Percentiles rank a stretch among this genome's conserved stretches.
phyloP scores from a whole-genome alignment of 1,284 basidiomycete genomes.

The Flammula alnicola region DNA sequence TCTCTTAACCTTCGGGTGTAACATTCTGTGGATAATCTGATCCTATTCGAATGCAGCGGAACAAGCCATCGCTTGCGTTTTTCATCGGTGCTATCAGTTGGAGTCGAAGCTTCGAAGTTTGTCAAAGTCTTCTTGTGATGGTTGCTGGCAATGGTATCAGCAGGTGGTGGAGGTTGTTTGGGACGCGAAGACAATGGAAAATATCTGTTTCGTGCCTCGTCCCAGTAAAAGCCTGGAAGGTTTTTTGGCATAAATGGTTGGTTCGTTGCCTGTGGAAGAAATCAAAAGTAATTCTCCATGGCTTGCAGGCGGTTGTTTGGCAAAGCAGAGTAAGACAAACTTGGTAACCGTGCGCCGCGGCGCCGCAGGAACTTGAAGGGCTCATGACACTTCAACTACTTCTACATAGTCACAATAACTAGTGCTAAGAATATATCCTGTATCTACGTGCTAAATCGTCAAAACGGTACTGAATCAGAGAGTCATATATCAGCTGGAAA shows the following conservation, averaged over 20 bases:
- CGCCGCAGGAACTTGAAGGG: no score
- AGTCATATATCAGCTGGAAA: no score
- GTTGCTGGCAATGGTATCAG: slow-evolving; percentile 7
- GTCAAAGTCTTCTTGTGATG: background rate
- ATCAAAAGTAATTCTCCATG: no score
- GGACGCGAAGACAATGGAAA: slow-evolving; percentile 52
- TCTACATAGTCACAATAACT: no score
- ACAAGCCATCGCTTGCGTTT: slow-evolving; percentile 20
- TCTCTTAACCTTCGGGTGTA: slow-evolving; percentile 11
- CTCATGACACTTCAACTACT: no score
- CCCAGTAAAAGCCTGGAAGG: slow-evolving; percentile 60
- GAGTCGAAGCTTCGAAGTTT: background rate
- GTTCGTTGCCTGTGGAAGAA: no score
- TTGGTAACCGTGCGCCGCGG: no score
- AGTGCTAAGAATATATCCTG: no score
- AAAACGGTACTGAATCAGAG: no score
- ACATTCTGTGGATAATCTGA: slow-evolving; percentile 9
- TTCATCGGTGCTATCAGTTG: background rate
- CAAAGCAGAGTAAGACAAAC: no score
- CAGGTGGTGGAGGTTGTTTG: slow-evolving; percentile 21
- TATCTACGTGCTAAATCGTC: no score
- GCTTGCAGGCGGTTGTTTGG: no score
- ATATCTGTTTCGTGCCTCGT: slow-evolving; percentile 52
- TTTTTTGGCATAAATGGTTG: slow-evolving; percentile 48
- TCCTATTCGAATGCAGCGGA: slow-evolving; percentile 18